These are phyloP conservation scores for Syncephalastrum sp. DNA, from an alignment of 371 early-diverging fungal species.

Conservation along the genomic window DNA sequence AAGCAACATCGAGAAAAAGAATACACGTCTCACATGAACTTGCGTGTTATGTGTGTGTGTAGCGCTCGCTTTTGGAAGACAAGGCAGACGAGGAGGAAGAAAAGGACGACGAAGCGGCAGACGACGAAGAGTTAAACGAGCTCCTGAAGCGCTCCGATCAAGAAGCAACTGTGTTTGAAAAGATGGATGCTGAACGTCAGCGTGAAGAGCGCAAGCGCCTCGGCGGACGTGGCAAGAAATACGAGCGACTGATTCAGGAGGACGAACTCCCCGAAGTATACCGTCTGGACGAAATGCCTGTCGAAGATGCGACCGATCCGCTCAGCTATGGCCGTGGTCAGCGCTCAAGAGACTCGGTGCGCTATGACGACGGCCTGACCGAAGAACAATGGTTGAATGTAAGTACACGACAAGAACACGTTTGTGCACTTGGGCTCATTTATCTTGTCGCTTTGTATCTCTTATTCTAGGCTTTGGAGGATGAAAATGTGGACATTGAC, in stretches of 20 bases:
- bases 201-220: conserved; percentile 25
- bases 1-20: background rate
- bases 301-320: conserved; percentile 44
- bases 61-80: conserved; percentile 74
- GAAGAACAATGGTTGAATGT: conserved; percentile 91
- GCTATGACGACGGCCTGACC: conserved; percentile 90
- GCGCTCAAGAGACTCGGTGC: conserved; percentile 54
- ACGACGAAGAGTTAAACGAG: conserved; percentile 71
- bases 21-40: no score
- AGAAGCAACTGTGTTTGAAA: conserved; percentile 28
- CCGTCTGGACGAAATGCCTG: conserved; percentile 56
- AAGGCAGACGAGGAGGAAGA: conserved; percentile 61
- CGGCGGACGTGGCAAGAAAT: conserved; percentile 44
- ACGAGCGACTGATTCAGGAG: conserved; percentile 80
- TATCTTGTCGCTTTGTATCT: background rate
- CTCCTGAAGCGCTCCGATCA: conserved; percentile 38
- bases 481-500: conserved; percentile 61
- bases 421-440: background rate
- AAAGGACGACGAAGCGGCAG: conserved; percentile 57
- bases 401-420: conserved; percentile 9
- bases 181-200: conserved; percentile 47
- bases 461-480: conserved; percentile 51
- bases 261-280: conserved; percentile 84
- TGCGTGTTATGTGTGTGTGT: conserved; percentile 3
- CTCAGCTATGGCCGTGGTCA: conserved; percentile 61